Base-by-base conservation (phyloP, 805 yeast genomes). In the Candida yuanshanica region DNA sequence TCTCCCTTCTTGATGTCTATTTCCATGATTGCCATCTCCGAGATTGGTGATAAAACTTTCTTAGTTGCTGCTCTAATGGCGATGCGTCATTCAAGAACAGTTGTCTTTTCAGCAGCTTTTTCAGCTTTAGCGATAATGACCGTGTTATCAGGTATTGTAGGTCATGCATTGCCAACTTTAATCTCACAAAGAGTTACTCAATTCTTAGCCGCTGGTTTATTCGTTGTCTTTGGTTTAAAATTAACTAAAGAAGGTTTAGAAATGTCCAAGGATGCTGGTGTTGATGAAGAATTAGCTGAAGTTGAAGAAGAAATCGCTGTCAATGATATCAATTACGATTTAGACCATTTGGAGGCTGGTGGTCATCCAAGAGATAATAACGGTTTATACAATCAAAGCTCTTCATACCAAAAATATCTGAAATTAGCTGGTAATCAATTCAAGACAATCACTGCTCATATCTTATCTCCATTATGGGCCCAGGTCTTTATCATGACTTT, bases 21-120 rank as follows among this genome's bases (percentile, higher is more conserved):
- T 25, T 77, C 91, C 13, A 93, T 93, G 99, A 93, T 93, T 56
- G 66, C 86, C 24, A 85, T 89, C n/a, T 85, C 95, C 22, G 99
- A 93, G 63, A 83, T 93, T 44, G 99, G 99, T 45, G 99, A 93
- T 63, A 93, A 93, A 67, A 93, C 99, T 0, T 93, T 93, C 59
- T 73, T 93, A 50, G 88, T 93, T 53, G 97, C 99, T 26, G 98
- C 97, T 2, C 71, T 93, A 49, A 90, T 93, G 96, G 96, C 98
- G 23, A 93, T 93, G 98, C 85, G 87, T 59, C 82, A 89, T 63
- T 77, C 90, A 16, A 75, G 95, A 54, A 54, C 75, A 56, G 71
- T 87, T 36, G 98, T 93, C n/a, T 91, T 93, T 60, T 70, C 87
- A 8, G 81, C 96, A 13, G 93, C 96, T 4, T 87, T 88, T 50